A percentile compares a stretch with the other conserved stretches of the same genome.
phyloP scores from a whole-genome alignment of 2,329 filamentous ascomycete genomes.

The Scedosporium apiospermum region DNA sequence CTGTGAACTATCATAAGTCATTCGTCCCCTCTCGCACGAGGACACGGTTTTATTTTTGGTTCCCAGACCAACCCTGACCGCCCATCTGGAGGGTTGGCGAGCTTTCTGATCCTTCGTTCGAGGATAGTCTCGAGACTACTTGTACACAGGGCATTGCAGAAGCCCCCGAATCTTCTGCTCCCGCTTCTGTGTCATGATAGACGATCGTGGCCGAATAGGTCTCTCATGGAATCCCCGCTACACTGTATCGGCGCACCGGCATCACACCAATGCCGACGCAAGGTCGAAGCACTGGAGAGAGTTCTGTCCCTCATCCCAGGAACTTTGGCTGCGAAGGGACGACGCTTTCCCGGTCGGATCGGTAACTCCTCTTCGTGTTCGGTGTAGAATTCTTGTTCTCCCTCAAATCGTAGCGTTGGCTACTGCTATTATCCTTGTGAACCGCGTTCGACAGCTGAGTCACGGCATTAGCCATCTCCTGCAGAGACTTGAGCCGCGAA shows the following conservation, averaged over 20 bases:
- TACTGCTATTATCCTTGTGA: conserved; percentile 60
- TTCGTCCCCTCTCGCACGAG: background rate
- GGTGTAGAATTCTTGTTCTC: background rate
- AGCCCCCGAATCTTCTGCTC: too few species aligned
- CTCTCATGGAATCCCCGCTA: background rate
- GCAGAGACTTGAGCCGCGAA: conserved; percentile 64
- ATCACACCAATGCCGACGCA: background rate
- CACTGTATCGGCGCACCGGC: too few species aligned
- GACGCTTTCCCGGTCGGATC: background rate
- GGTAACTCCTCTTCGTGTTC: background rate
- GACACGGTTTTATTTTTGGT: background rate
- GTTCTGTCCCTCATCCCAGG: background rate
- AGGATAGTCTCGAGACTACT: too few species aligned
- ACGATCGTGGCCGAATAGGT: too few species aligned
- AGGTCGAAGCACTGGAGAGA: background rate
- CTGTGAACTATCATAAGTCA: background rate
- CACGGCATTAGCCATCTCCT: conserved; percentile 63
- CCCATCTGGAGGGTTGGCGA: background rate
- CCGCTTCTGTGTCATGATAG: too few species aligned
- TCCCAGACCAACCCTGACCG: background rate
- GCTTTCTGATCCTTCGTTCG: too few species aligned
- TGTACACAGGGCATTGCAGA: too few species aligned
- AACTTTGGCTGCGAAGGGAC: background rate
- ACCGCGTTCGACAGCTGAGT: conserved; percentile 59
- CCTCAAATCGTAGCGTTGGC: background rate